These are phyloP conservation scores for Geoglossum cookeanum DNA, from an alignment of 2,329 filamentous ascomycete species.

Conservation along the genomic window DNA sequence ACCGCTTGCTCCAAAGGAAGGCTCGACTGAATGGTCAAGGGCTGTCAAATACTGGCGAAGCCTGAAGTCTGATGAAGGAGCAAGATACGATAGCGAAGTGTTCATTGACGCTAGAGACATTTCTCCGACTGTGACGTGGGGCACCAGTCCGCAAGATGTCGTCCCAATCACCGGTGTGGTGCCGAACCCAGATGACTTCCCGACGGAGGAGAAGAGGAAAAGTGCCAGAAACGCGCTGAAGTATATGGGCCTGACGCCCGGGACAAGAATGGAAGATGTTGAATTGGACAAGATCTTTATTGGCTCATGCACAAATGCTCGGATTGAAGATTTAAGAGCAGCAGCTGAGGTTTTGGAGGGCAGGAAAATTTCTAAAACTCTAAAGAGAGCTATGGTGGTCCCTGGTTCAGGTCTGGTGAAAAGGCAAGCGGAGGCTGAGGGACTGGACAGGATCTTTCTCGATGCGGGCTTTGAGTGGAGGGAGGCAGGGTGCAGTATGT, in stretches of 20 bases:
- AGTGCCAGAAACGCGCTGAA: constrained; percentile 67
- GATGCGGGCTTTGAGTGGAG: constrained; percentile 96
- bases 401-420: constrained; percentile 92
- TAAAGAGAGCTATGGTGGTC: constrained; percentile 91
- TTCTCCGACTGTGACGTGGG: constrained; percentile 85
- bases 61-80: constrained; percentile 68
- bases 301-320: constrained; percentile 90
- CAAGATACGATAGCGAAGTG: constrained; percentile 77
- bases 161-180: constrained; percentile 86
- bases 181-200: constrained; percentile 74
- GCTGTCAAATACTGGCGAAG: constrained; percentile 76
- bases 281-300: constrained; percentile 92
- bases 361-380: constrained; percentile 66
- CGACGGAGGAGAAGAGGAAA: constrained; percentile 59
- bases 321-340: constrained; percentile 85
- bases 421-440: constrained; percentile 74
- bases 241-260: constrained; percentile 85
- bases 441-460: constrained; percentile 77
- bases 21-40: constrained; percentile 75
- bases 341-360: constrained; percentile 76
- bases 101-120: constrained; percentile 88
- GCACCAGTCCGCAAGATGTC: constrained; percentile 89
- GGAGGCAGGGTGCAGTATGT: constrained; percentile 98
- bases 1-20: constrained; percentile 69
- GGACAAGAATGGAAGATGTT: constrained; percentile 84